Conservation (phyloP, 2,329 filamentous ascomycete genomes). For the Cucurbitaria berberidis region DNA sequence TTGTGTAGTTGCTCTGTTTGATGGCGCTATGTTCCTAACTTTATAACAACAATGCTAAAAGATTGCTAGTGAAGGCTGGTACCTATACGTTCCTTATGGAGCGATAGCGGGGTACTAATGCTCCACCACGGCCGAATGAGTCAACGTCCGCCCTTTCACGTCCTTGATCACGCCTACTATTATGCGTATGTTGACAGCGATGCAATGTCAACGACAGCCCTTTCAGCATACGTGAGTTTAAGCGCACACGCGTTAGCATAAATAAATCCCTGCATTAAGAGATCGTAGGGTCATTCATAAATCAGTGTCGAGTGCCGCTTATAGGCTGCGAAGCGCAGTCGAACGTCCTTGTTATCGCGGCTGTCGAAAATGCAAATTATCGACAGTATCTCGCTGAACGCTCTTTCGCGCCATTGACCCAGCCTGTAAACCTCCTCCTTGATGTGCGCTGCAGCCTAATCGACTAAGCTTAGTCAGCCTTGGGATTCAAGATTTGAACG, state of each 20-base stretch:
- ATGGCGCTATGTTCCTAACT: background rate
- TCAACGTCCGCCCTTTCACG: constrained; percentile 17
- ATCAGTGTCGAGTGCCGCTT: background rate
- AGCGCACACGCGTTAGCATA: background rate
- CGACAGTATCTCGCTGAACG: too few relatives aligned
- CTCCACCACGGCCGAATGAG: constrained; percentile 2
- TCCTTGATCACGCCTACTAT: background rate
- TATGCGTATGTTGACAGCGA: background rate
- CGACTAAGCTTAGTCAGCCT: too few relatives aligned
- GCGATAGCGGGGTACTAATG: constrained; percentile 3
- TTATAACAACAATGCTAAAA: background rate
- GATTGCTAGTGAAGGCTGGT: background rate
- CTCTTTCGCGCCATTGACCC: too few relatives aligned
- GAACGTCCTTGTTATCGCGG: background rate
- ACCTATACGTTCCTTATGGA: background rate
- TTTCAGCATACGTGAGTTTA: background rate
- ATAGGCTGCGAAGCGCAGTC: background rate
- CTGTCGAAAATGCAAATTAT: background rate
- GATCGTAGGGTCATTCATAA: background rate
- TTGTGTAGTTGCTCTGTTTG: background rate
- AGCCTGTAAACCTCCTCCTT: too few relatives aligned
- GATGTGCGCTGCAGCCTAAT: too few relatives aligned
- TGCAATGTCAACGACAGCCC: background rate
- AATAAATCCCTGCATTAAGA: background rate
- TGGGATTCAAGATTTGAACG: too few relatives aligned